Conservation (phyloP, 805 yeast genomes). For the Candida insectorum region DNA sequence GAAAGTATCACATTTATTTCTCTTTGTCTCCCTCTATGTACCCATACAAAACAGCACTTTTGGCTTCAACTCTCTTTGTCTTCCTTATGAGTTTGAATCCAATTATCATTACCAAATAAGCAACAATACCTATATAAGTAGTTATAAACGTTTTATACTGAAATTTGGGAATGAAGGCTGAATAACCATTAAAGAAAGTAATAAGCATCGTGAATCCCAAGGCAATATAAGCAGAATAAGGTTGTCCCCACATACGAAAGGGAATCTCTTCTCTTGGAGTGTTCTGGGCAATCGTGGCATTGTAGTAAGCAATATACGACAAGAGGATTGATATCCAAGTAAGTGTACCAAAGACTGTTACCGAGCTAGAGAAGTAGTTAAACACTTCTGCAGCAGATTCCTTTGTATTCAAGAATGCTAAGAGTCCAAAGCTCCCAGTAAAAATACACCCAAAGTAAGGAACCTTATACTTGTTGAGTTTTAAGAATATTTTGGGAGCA, state of each 20-base stretch:
- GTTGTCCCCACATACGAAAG: slow-evolving; percentile 42
- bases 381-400: slow-evolving; percentile 32
- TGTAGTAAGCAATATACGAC: slow-evolving; percentile 42
- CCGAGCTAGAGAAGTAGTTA: too few relatives aligned
- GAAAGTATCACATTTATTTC: too few relatives aligned
- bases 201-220: slow-evolving; percentile 28
- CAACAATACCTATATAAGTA: too few relatives aligned
- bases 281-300: slow-evolving; percentile 38
- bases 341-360: slow-evolving; percentile 44
- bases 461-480: slow-evolving; percentile 60
- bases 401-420: slow-evolving; percentile 24
- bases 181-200: slow-evolving; percentile 65
- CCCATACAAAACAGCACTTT: too few relatives aligned
- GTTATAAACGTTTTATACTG: too few relatives aligned
- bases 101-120: too few relatives aligned
- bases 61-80: too few relatives aligned
- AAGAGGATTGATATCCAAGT: slow-evolving; percentile 42
- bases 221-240: slow-evolving; percentile 32
- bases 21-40: too few relatives aligned
- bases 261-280: slow-evolving; percentile 34
- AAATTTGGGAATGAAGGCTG: slow-evolving; percentile 67
- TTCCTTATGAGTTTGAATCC: too few relatives aligned
- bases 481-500: slow-evolving; percentile 65
- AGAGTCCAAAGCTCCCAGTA: slow-evolving; percentile 22
- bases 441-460: slow-evolving; percentile 57